Conservation (phyloP, 1,139 yeast species). For the Yamadazyma spencermartinsiae region DNA sequence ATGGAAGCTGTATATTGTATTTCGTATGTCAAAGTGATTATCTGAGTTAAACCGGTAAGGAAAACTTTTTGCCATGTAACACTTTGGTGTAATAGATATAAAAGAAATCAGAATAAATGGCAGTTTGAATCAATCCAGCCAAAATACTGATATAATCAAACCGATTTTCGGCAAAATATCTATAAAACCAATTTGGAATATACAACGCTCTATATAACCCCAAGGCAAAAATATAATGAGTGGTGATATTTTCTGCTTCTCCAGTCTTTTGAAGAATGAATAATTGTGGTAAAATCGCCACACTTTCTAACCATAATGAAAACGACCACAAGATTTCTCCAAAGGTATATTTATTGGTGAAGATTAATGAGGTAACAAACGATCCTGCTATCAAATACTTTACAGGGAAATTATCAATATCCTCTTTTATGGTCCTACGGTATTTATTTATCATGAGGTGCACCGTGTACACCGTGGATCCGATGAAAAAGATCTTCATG, state of each 20-base stretch:
- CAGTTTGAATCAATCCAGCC: slow-evolving; percentile 85
- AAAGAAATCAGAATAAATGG: slow-evolving; percentile 90
- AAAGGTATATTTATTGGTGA: slow-evolving; percentile 63
- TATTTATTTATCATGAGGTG: slow-evolving; percentile 67
- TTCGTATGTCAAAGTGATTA: not conserved
- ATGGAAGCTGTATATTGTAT: not conserved
- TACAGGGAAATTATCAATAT: slow-evolving; percentile 72
- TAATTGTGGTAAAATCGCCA: slow-evolving; percentile 89
- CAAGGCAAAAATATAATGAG: slow-evolving; percentile 90
- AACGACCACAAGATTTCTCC: slow-evolving; percentile 74
- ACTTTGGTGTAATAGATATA: slow-evolving; percentile 82
- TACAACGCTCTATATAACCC: slow-evolving; percentile 88
- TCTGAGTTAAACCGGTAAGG: slow-evolving; percentile 51
- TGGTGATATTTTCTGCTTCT: slow-evolving; percentile 81
- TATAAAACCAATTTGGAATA: slow-evolving; percentile 92
- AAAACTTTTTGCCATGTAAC: slow-evolving; percentile 77
- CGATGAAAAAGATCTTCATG: slow-evolving; percentile 81
- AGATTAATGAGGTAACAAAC: slow-evolving; percentile 56
- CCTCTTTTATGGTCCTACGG: slow-evolving; percentile 52
- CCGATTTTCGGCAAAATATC: slow-evolving; percentile 68
- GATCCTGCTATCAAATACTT: slow-evolving; percentile 71
- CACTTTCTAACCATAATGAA: slow-evolving; percentile 84
- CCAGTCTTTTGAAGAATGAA: slow-evolving; percentile 89
- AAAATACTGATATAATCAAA: slow-evolving; percentile 70
- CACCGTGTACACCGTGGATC: slow-evolving; percentile 72